These are phyloP conservation scores for Podaxis mareebaensis DNA, from an alignment of 768 basidiomycete species.

Conservation along the genomic window DNA sequence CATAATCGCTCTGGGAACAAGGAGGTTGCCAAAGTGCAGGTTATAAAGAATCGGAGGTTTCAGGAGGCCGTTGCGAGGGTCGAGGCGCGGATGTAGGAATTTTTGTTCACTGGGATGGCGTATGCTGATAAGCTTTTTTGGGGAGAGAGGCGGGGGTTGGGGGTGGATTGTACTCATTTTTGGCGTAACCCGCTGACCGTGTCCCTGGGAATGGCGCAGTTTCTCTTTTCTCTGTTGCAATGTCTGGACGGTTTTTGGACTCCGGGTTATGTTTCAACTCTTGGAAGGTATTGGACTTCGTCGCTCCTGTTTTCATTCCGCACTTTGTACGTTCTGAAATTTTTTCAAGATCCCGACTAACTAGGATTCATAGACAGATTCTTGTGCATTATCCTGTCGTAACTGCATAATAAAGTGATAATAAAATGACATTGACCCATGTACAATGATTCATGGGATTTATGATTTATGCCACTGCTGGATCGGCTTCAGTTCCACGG, in stretches of 20 bases:
- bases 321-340: not conserved
- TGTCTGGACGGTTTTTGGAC: not conserved
- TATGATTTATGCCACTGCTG: not conserved
- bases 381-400: not conserved
- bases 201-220: not conserved
- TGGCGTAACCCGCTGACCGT: not conserved
- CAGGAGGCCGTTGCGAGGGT: slow-evolving; percentile 25
- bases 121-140: not conserved
- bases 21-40: slow-evolving; percentile 46
- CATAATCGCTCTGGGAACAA: slow-evolving; percentile 58
- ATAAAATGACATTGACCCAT: no score
- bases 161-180: not conserved
- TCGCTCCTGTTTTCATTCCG: not conserved
- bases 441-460: not conserved
- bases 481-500: slow-evolving; percentile 39
- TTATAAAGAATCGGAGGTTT: slow-evolving; percentile 39
- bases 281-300: not conserved
- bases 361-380: not conserved
- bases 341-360: not conserved
- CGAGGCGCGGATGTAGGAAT: slow-evolving; percentile 19
- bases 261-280: not conserved
- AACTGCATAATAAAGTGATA: not conserved
- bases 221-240: not conserved
- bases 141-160: not conserved
- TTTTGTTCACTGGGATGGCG: not conserved